A percentile compares a stretch with the other conserved stretches of the same genome.
Evolutionary conservation across 2,329 filamentous ascomycete genomes (phyloP).

Genomic region (Cercospora janseana): DNA sequence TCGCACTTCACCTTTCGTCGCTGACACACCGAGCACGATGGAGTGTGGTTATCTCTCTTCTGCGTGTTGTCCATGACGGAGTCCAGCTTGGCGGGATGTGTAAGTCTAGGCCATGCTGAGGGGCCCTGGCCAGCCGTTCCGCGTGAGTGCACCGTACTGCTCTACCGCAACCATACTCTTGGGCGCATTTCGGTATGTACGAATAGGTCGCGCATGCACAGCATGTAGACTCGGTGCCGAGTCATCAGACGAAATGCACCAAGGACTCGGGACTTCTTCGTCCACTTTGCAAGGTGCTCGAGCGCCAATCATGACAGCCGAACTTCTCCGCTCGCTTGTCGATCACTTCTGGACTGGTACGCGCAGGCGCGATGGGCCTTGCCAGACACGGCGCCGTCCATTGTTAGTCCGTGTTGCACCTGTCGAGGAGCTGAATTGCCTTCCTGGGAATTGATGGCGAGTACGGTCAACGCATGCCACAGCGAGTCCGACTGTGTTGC

Average conservation of each 20-base stretch:
- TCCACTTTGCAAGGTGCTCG: slow-evolving; percentile 8
- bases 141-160: slow-evolving; percentile 3
- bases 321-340: not conserved
- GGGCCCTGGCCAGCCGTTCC: slow-evolving; percentile 1
- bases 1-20: slow-evolving; percentile 32
- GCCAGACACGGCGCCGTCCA: not conserved
- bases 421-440: slow-evolving; percentile 2
- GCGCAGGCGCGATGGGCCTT: slow-evolving; percentile 6
- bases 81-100: slow-evolving; percentile 4
- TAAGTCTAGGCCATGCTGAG: slow-evolving; percentile 8
- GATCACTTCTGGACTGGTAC: slow-evolving; percentile 8
- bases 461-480: too few relatives aligned
- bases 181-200: not conserved
- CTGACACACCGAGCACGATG: slow-evolving; percentile 31
- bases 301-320: slow-evolving; percentile 5
- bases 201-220: slow-evolving; percentile 4
- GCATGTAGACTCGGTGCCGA: slow-evolving; percentile 9
- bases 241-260: slow-evolving; percentile 4
- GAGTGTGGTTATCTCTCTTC: slow-evolving; percentile 32
- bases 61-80: slow-evolving; percentile 7
- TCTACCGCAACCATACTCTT: slow-evolving; percentile 1
- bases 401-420: slow-evolving; percentile 1
- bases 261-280: slow-evolving; percentile 6
- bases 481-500: too few relatives aligned
- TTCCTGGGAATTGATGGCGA: slow-evolving; percentile 1